Percentiles rank a stretch among this genome's conserved stretches.
phyloP scores from a whole-genome alignment of 1,284 basidiomycete species.

The Heterobasidion annosum region DNA sequence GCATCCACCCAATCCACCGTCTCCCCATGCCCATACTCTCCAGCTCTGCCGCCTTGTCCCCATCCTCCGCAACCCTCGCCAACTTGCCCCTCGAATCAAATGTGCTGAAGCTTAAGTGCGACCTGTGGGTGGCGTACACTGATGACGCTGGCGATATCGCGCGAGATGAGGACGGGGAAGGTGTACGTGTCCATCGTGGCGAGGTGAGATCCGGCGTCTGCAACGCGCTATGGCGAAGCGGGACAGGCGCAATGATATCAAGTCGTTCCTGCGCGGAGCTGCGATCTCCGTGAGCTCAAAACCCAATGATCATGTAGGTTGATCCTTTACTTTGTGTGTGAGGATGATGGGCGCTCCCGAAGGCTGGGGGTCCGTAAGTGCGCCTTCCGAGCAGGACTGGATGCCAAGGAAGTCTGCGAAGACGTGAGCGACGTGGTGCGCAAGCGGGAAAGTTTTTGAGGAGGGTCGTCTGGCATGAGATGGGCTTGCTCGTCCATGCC shows the following conservation, averaged over 20 bases:
- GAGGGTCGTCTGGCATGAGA: slow-evolving; percentile 4
- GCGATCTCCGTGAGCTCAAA: slow-evolving; percentile 5
- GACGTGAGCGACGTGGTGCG: slow-evolving; percentile 3
- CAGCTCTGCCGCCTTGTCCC: slow-evolving; percentile 23
- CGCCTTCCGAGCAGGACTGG: background rate
- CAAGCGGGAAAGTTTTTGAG: slow-evolving; percentile 2
- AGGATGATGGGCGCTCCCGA: background rate
- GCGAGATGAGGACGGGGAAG: slow-evolving; percentile 17
- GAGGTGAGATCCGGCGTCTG: slow-evolving; percentile 14
- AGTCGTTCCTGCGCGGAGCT: slow-evolving; percentile 12
- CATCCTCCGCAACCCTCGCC: slow-evolving; percentile 14
- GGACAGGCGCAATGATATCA: slow-evolving; percentile 23
- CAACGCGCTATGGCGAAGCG: slow-evolving; percentile 19
- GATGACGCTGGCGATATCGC: slow-evolving; percentile 14
- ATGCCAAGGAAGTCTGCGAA: background rate
- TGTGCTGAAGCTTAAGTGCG: slow-evolving; percentile 25
- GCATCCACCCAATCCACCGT: slow-evolving; percentile 71
- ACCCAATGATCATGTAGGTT: background rate
- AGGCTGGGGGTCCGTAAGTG: background rate
- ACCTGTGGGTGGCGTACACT: background rate
- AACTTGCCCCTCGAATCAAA: slow-evolving; percentile 21
- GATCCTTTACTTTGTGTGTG: background rate
- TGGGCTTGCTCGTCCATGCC: slow-evolving; percentile 6
- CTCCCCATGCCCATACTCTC: slow-evolving; percentile 38
- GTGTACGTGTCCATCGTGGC: slow-evolving; percentile 14